Base-by-base conservation (phyloP, 2,329 filamentous ascomycete genomes). In the Diplocarpon mali region DNA sequence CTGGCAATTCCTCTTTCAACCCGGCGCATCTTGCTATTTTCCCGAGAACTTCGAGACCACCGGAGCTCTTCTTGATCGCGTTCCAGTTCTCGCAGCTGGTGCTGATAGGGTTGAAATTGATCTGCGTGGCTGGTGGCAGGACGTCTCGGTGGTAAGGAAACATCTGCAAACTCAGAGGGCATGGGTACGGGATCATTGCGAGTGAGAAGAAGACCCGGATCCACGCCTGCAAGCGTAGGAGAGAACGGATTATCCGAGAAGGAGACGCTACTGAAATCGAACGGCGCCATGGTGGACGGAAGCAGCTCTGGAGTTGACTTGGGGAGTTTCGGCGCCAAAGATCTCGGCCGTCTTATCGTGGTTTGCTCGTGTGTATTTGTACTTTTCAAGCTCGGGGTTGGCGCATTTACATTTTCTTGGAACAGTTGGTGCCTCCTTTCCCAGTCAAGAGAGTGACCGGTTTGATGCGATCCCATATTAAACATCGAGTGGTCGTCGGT, bases 161-260 rank as follows among this genome's bases (percentile, higher is more conserved):
- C 46, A 39, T 59, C 54, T 30, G 52, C 52, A 42, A 57, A 57
- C 17, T 40, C 53, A 12, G 52, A 54, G 17, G 49, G 29, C 46
- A 49, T 48, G 15, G 40, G 53, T 2, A 49, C 38, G 17, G 44
- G 46, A 40, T 49, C 50, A n/a, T 47, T 49, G 57, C 69, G 67
- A 50, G 70, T 73, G 56, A 76, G 75, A 7, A 81, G 62, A 13
- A 81, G 63, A 7, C 73, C 76, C 1, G 77, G 77, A 52, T 81
- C 68, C 5, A 81, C 75, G n/a, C 67, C 71, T 7, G 60, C 64
- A 5, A 69, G 64, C 38, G 62, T 67, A 24, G 72, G 65, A 17
- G 67, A 64, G 52, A 78, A 79, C 0, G 71, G 65, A 47, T 76
- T 68, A 8, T 75, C 71, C 29, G 63, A 57, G 32, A 61, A 58